phyloP scores from a whole-genome alignment of 2,329 filamentous ascomycete species.

The Plenodomus lindquistii region DNA sequence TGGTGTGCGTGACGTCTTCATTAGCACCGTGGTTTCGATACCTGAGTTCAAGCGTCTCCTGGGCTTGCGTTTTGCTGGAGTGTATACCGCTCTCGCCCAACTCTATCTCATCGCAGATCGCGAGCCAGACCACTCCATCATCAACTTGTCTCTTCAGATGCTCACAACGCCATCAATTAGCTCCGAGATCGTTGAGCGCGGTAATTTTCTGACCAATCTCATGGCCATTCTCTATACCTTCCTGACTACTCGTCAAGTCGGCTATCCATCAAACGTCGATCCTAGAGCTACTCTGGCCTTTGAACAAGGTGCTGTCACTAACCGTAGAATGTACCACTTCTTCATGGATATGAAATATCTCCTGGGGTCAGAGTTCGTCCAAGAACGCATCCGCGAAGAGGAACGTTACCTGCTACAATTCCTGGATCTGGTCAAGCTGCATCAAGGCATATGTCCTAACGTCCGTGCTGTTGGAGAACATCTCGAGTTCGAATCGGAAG shows the following conservation, averaged over 20 bases:
- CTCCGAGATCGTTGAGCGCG: constrained; percentile 89
- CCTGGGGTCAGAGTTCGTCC: constrained; percentile 84
- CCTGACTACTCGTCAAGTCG: constrained; percentile 91
- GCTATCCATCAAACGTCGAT: constrained; percentile 87
- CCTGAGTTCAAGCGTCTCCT: constrained; percentile 95
- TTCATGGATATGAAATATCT: constrained; percentile 93
- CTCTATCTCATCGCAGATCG: constrained; percentile 94
- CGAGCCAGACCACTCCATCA: constrained; percentile 97
- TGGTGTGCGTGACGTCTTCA: constrained; percentile 89
- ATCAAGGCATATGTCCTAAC: constrained; percentile 97
- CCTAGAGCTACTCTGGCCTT: constrained; percentile 86
- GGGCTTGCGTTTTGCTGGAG: constrained; percentile 87
- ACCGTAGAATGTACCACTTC: constrained; percentile 95
- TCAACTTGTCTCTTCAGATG: constrained; percentile 96
- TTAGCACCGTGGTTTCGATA: constrained; percentile 93
- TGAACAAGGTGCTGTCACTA: constrained; percentile 92
- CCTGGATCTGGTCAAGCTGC: constrained; percentile 90
- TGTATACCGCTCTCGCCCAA: constrained; percentile 92
- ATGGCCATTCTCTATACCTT: constrained; percentile 98
- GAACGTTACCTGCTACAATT: constrained; percentile 91
- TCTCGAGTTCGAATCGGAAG: constrained; percentile 96
- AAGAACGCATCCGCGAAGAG: constrained; percentile 80
- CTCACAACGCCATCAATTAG: constrained; percentile 96
- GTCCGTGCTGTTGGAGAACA: constrained; percentile 90
- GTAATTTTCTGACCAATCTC: constrained; percentile 93